Evolutionary conservation across 352 stramenopile species (phyloP).

Genomic region (Nothophytophthora sp.): DNA sequence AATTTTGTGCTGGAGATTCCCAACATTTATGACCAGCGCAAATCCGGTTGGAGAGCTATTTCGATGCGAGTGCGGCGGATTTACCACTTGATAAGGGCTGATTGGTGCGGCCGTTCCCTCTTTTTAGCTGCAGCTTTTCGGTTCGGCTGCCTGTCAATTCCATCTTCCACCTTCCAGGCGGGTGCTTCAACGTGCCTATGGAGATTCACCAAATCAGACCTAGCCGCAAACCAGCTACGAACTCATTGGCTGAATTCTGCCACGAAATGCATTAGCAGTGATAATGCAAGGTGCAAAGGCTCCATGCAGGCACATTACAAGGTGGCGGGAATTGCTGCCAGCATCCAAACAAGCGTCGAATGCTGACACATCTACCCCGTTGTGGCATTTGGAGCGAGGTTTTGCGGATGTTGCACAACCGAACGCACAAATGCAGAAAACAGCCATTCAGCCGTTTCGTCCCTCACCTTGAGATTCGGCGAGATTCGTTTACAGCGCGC

Average conservation of each 20-base stretch:
- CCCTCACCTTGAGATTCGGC: conserved; percentile 4
- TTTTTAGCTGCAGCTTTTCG: neutral
- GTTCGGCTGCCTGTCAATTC: neutral
- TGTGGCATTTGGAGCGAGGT: neutral
- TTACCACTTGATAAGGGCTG: too few species aligned
- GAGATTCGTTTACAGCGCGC: conserved; percentile 7
- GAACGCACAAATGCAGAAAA: too few species aligned
- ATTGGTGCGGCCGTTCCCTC: neutral
- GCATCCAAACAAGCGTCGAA: too few species aligned
- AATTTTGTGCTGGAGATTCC: too few species aligned
- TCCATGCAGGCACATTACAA: neutral
- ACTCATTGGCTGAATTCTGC: neutral
- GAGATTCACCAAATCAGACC: neutral
- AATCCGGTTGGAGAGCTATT: too few species aligned
- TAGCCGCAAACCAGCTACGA: neutral
- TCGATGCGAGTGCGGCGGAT: too few species aligned
- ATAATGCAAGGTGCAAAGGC: neutral
- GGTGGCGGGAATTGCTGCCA: neutral
- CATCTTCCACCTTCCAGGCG: too few species aligned
- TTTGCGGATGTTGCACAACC: neutral
- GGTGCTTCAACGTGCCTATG: neutral
- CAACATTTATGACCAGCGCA: too few species aligned
- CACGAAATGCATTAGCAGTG: neutral
- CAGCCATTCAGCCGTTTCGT: neutral
- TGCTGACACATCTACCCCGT: too few species aligned